Evolutionary conservation across 768 basidiomycete genomes (phyloP).

Genomic region (Kwoniella shandongensis): DNA sequence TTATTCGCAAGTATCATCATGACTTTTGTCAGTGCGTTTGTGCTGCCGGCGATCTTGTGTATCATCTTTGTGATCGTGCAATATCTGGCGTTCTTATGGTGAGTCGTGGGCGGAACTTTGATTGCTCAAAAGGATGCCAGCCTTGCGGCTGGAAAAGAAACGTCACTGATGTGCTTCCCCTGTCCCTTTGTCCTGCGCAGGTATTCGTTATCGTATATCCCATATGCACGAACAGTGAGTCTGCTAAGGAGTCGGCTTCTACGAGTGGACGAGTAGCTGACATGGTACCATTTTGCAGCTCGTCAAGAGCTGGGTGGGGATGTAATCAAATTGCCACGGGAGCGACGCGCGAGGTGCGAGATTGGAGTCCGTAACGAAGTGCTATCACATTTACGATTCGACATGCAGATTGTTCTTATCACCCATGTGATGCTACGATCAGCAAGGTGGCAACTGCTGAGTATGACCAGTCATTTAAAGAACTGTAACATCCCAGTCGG

Average conservation of each 20-base stretch:
- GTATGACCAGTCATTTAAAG: too few species aligned
- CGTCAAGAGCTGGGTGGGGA: constrained; percentile 40
- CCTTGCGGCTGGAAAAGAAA: too few species aligned
- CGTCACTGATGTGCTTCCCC: too few species aligned
- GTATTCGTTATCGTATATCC: constrained; percentile 67
- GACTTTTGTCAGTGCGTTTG: constrained; percentile 84
- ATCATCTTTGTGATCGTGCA: constrained; percentile 77
- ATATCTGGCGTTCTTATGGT: constrained; percentile 90
- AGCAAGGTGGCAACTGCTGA: too few species aligned
- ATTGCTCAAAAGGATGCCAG: too few species aligned
- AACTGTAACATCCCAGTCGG: too few species aligned
- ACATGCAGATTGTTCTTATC: too few species aligned
- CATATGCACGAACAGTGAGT: constrained; percentile 68
- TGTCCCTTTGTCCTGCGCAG: constrained; percentile 34
- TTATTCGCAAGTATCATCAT: constrained; percentile 76
- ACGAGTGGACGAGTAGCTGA: not conserved
- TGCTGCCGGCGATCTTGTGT: constrained; percentile 52
- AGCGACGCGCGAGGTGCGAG: too few species aligned
- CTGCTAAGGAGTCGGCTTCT: not conserved
- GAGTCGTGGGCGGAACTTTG: constrained; percentile 57
- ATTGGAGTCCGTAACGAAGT: too few species aligned
- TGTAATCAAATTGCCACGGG: too few species aligned
- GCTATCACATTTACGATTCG: too few species aligned
- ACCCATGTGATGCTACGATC: too few species aligned
- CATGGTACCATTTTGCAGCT: constrained; percentile 19